Base-by-base conservation (phyloP, 2,329 filamentous ascomycete genomes). In the Aspergillus quadricinctus region DNA sequence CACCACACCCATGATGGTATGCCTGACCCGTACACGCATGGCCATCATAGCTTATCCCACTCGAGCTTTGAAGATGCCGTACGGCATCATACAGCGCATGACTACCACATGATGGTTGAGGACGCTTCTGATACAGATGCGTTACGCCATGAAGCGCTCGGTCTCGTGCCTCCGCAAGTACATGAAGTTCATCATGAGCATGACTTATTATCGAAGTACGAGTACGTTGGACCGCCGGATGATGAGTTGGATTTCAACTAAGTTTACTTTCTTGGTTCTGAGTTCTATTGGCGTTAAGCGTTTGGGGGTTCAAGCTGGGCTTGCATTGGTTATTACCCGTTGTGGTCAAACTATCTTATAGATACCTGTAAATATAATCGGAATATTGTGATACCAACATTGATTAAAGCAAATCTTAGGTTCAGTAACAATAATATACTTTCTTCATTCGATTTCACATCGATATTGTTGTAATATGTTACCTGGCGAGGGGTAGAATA, bases 31-130 rank as follows among this genome's bases (percentile, higher is more conserved):
- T 76, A 74, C 56, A 63, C 65, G 3, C 69, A 71, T 21, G 64
- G 63, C 5, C 53, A 67, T 1, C 71, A 74, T 40, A 64, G 57
- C 43, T 59, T 76, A 50, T 62, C 66, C 23, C 66, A 71, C 45
- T 57, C 67, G 4, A 69, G 66, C 48, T 76, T 76, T 59, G 72
- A 75, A 40, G 72, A 74, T 45, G 64, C 71, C 23, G 67, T 75
- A 56, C 71, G 73, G 25, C 72, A 73, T 50, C 72, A 74, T 52
- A 64, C 69, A 14, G 62, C 68, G 9, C 71, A 71, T 52, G 74
- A 74, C 40, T 77, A 75, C 55, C 72, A 75, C 55, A 72, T 75
- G 64, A 73, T 76, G 69, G 72, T 75, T 23, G 72, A 76, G 43
- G 74, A 76, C 52, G 66, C 68, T 8, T 71, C 73, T 14, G 72